A percentile compares a stretch with the other conserved stretches of the same genome.
Conservation (phyloP, 192 early-diverging fungal species). For the Linnemannia schmuckeri region DNA sequence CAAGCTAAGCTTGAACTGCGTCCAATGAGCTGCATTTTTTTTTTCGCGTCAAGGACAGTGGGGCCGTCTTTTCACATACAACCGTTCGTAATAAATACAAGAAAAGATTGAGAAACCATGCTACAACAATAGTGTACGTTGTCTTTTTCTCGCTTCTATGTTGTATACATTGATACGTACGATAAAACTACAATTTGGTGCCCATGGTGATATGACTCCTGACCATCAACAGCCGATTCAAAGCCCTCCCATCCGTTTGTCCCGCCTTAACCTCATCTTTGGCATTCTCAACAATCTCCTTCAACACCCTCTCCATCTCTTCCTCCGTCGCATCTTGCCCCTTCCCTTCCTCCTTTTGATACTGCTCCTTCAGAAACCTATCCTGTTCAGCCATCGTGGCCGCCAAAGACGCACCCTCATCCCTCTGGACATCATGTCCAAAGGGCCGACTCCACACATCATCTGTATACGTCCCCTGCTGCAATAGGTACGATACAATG, state of each 20-base stretch:
- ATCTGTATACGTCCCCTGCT: constrained; percentile 41
- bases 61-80: too few species aligned
- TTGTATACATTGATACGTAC: background rate
- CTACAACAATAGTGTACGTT: background rate
- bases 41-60: too few species aligned
- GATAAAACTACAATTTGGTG: constrained; percentile 31
- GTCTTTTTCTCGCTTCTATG: background rate
- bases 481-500: constrained; percentile 47
- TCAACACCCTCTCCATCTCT: constrained; percentile 49
- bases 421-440: constrained; percentile 12
- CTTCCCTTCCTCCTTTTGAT: background rate
- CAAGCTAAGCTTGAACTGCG: background rate
- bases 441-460: constrained; percentile 43
- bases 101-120: background rate
- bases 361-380: constrained; percentile 22
- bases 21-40: too few species aligned
- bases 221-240: constrained; percentile 46
- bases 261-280: constrained; percentile 38
- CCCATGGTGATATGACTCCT: constrained; percentile 50
- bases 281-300: constrained; percentile 43
- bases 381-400: constrained; percentile 40
- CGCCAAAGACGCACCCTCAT: constrained; percentile 29
- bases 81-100: too few species aligned
- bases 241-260: constrained; percentile 36
- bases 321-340: constrained; percentile 8